phyloP scores from a whole-genome alignment of 805 yeast genomes.

The Blastobotrys peoriensis region DNA sequence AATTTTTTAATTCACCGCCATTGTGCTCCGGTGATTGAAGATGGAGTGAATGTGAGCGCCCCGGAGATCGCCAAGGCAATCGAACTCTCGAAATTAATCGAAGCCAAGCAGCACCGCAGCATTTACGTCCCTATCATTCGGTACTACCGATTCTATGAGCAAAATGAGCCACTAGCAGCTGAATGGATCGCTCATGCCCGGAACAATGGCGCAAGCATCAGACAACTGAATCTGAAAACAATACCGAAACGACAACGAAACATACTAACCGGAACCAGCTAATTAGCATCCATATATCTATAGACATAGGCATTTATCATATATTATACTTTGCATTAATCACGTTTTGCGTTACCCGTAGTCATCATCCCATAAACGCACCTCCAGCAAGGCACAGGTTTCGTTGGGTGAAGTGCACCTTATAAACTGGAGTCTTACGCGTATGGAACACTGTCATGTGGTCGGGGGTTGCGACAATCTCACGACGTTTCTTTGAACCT shows the following conservation, averaged over 20 bases:
- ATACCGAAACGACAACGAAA: background rate
- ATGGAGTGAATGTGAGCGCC: conserved; percentile 1
- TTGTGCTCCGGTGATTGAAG: background rate
- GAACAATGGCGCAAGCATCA: background rate
- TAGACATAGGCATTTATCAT: background rate
- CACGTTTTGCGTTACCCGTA: background rate
- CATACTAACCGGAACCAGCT: background rate
- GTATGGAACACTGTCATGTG: conserved; percentile 92
- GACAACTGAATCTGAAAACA: background rate
- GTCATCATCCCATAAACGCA: conserved; percentile 48
- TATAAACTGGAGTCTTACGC: conserved; percentile 88
- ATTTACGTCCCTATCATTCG: conserved; percentile 13
- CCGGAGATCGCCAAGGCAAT: conserved; percentile 17
- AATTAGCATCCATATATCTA: background rate
- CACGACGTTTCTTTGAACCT: conserved; percentile 43
- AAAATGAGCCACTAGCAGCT: conserved; percentile 6
- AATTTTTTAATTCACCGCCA: background rate
- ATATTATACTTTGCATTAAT: background rate
- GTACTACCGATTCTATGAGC: conserved; percentile 3
- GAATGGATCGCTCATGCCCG: conserved; percentile 8
- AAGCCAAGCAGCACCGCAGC: conserved; percentile 11
- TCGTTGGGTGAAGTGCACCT: conserved; percentile 84
- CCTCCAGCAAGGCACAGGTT: conserved; percentile 93
- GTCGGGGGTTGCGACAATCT: conserved; percentile 77
- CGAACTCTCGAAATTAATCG: conserved; percentile 14